Percentiles rank a stretch among this genome's conserved stretches.
Conservation (phyloP, 345 rosid genomes). For the Atalantia buxifolia region DNA sequence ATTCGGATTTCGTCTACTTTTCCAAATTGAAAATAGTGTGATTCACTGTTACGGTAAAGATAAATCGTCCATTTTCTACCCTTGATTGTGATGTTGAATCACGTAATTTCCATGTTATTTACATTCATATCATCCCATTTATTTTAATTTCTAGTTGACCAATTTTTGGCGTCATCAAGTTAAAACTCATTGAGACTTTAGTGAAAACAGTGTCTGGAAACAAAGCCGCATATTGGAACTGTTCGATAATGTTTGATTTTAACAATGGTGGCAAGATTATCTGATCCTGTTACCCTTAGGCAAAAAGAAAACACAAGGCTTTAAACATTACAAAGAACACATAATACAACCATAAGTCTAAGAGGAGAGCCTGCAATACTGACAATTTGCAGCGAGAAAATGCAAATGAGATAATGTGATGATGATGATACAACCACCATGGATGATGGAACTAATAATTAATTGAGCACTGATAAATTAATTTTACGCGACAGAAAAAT, state of each 20-base stretch:
- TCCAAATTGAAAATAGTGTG: too few species aligned
- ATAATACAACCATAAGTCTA: conserved; percentile 5
- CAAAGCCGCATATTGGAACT: too few species aligned
- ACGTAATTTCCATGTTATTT: too few species aligned
- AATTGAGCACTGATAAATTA: background rate
- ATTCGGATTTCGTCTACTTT: too few species aligned
- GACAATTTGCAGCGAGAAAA: conserved; percentile 25
- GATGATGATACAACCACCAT: background rate
- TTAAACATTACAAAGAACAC: background rate
- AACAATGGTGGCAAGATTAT: background rate
- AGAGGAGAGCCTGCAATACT: background rate
- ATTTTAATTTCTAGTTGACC: too few species aligned
- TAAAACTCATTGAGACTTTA: too few species aligned
- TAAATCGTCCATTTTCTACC: too few species aligned
- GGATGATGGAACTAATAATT: background rate
- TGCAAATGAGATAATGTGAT: conserved; percentile 16
- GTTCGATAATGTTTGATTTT: background rate
- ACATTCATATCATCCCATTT: too few species aligned
- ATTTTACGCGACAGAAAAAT: background rate
- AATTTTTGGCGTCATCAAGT: too few species aligned
- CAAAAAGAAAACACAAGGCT: background rate
- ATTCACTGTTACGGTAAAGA: too few species aligned
- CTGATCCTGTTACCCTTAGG: background rate
- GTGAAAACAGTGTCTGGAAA: too few species aligned
- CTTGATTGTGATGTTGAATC: too few species aligned